Base-by-base conservation (phyloP, 2,329 filamentous ascomycete genomes). In the Curvularia hawaiiensis region DNA sequence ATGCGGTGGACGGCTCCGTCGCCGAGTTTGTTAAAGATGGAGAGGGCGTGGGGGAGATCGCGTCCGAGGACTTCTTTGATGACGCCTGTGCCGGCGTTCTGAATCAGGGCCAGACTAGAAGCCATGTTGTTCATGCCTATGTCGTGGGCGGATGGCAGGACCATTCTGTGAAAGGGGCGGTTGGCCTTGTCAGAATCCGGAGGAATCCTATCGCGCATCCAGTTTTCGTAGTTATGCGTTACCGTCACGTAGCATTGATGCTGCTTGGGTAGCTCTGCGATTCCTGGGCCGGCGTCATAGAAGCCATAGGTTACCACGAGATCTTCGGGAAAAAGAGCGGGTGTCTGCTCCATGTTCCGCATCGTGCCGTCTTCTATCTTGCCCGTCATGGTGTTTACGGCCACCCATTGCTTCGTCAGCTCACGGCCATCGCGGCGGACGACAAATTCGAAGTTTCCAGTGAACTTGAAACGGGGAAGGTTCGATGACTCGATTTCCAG, bases 121-220 rank as follows among this genome's bases (percentile, higher is more conserved):
- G 77, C 64, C 80, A 83, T 80, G 66, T 73, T 81, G 68, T 83
- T 83, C 81, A 83, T 83, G 26, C 82, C 81, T 14, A 79, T 77
- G 59, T 83, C 81, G 65, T 83, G 82, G 0, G 78, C 72, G 1
- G 77, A 73, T 0, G 81, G 79, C 1, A 83, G 74, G 1, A 83
- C 79, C 52, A 82, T 72, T 10, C 70, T 73, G 10, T 69, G 62
- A 64, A 83, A 82, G 0, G 77, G 77, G 28, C 76, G 75, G 18
- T 75, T 68, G 20, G 78, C 77, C 8, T 74, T 71, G 0, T 72
- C 66, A 0, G 77, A 79, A 1, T 74, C 75, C 2, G 68, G 70
- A 0, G 81, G 78, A 3, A 79, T 78, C 3, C 79, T 63, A 43
- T 71, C 67, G 22, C 75, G 70, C 75, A 82, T 80, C 82, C 80